A percentile compares a stretch with the other conserved stretches of the same genome.
These are phyloP conservation scores for thale cress (Arabidopsis thaliana) DNA, from an alignment of 345 rosid species.

Conservation along the genomic window TAIR10.1 NC_003070.9:11389501-11390000, in stretches of 20 bases:
- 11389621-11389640: neutral
- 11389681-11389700: neutral
- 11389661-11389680: neutral
- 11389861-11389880: neutral
- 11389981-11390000: neutral
- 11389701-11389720: neutral
- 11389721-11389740: neutral
- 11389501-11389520: slow-evolving; percentile 41
- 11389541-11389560: neutral
- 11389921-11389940: too few relatives aligned
- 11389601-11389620: neutral
- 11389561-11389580: slow-evolving; percentile 14
- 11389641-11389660: neutral
- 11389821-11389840: neutral
- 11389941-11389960: neutral
- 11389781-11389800: neutral
- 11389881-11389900: too few relatives aligned
- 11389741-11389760: neutral
- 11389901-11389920: neutral
- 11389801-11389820: neutral
- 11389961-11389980: slow-evolving; percentile 8
- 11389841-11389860: neutral
- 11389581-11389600: slow-evolving; percentile 4
- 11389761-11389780: neutral
- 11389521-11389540: slow-evolving; percentile 3